Base-by-base conservation (phyloP, 805 yeast species). In the Ogataea populi-albae region DNA sequence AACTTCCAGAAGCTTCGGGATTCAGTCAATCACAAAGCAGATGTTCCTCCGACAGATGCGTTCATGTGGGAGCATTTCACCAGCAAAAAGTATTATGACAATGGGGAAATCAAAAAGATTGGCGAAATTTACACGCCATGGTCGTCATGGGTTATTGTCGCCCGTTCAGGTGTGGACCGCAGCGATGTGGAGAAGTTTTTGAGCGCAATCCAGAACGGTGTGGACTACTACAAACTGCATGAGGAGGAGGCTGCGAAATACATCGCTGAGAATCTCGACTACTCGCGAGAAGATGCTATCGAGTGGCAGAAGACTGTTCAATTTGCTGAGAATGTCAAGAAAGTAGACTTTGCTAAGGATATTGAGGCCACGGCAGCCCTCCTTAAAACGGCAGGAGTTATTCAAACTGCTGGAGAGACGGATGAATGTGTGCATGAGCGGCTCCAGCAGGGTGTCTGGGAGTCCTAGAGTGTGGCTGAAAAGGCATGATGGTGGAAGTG, bases 31-130 rank as follows among this genome's bases (percentile, higher is more conserved):
- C 62, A 64, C 47, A 63, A 61, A 41, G 68, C 60, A 9, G 65
- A 57, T 3, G 67, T 71, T 16, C 60, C 58, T 20, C 56, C 68
- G 15, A 69, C 81, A 23, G 96, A 88, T 54, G 94, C 91, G 2
- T 88, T 88, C 61, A 84, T 89, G 95, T 88, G 97, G 97, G 97
- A 88, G 54, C 74, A 84, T 61, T 88, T 88, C 66, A 88, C 97
- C 1, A 78, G 89, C 22, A 88, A 88, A 55, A 77, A 76, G 56
- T 88, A 85, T 64, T 86, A 84, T 58, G 96, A 86, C 52, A 71
- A 64, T 37, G 73, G 76, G 15, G 96, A 87, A 50, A 80, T 89
- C 62, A 86, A 83, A 62, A 68, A 75, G 47, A 79, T 88, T 41
- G 97, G 95, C 11, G 86, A 84, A 46, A 87, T 88, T 38, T 85